Evolutionary conservation across 1,139 yeast species (phyloP).

Genomic region (Debaryomycetaceae sp.): DNA sequence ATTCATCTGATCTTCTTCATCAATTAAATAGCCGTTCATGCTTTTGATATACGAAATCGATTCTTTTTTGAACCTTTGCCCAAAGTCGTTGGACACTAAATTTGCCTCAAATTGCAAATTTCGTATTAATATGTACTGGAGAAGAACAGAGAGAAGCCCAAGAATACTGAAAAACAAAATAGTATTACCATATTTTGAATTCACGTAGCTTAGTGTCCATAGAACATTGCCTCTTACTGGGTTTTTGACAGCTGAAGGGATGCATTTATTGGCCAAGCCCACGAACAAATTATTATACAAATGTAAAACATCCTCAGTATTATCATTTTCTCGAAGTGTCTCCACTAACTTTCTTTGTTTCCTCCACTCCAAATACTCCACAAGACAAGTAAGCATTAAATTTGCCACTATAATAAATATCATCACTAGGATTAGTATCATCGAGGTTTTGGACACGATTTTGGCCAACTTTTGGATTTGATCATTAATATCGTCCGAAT

Average conservation of each 20-base stretch:
- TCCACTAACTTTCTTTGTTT: slow-evolving; percentile 30
- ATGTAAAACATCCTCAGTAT: slow-evolving; percentile 15
- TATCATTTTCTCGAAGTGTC: slow-evolving; percentile 10
- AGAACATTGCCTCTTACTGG: slow-evolving; percentile 6
- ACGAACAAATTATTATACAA: slow-evolving; percentile 16
- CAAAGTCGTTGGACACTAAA: slow-evolving; percentile 1
- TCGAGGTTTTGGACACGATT: slow-evolving; percentile 28
- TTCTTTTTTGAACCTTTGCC: slow-evolving; percentile 5
- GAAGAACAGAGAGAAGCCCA: slow-evolving; percentile 45
- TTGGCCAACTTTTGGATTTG: slow-evolving; percentile 15
- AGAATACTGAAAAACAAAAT: slow-evolving; percentile 45
- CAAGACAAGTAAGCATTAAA: slow-evolving; percentile 38
- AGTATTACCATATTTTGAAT: slow-evolving; percentile 44
- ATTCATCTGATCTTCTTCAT: slow-evolving; percentile 48
- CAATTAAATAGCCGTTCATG: slow-evolving; percentile 22
- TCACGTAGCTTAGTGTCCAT: slow-evolving; percentile 52
- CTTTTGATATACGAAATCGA: slow-evolving; percentile 14
- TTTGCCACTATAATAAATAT: slow-evolving; percentile 21
- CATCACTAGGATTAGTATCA: slow-evolving; percentile 37
- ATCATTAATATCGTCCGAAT: slow-evolving; percentile 4
- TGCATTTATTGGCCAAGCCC: slow-evolving; percentile 11
- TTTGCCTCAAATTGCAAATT: slow-evolving; percentile 11
- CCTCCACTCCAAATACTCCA: slow-evolving; percentile 51
- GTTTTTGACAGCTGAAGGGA: slow-evolving; percentile 4
- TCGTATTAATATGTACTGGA: slow-evolving; percentile 44